Evolutionary conservation across 2,329 filamentous ascomycete species (phyloP).

Genomic region (Calonectria leucothoes): DNA sequence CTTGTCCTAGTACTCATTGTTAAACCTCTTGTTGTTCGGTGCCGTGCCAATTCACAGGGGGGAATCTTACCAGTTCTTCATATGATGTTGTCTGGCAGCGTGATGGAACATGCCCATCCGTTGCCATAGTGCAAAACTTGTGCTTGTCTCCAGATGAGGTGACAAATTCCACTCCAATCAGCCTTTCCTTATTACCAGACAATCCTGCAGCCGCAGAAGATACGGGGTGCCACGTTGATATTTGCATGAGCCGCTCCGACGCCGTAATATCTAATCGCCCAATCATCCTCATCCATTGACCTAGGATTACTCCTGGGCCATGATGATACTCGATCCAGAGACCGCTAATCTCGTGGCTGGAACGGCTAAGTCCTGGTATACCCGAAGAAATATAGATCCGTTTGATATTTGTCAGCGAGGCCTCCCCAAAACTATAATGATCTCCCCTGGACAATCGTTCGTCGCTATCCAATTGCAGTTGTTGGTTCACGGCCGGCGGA

Average conservation of each 20-base stretch:
- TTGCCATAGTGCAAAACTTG: not conserved
- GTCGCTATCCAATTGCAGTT: not conserved
- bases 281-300: not conserved
- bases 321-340: not conserved
- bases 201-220: no score
- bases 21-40: not conserved
- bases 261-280: not conserved
- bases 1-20: not conserved
- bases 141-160: not conserved
- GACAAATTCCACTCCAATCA: not conserved
- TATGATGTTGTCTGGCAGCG: not conserved
- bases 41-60: no score
- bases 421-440: not conserved
- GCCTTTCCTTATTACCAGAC: not conserved
- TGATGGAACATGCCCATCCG: not conserved
- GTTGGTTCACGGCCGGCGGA: not conserved
- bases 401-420: not conserved
- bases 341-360: not conserved
- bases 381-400: not conserved
- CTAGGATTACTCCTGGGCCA: not conserved
- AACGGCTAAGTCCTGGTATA: not conserved
- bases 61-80: not conserved
- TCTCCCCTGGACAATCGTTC: no score
- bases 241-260: not conserved
- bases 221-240: not conserved